Evolutionary conservation across 139 green algal species (phyloP).

Genomic region (Tetradesmus obliquus): DNA sequence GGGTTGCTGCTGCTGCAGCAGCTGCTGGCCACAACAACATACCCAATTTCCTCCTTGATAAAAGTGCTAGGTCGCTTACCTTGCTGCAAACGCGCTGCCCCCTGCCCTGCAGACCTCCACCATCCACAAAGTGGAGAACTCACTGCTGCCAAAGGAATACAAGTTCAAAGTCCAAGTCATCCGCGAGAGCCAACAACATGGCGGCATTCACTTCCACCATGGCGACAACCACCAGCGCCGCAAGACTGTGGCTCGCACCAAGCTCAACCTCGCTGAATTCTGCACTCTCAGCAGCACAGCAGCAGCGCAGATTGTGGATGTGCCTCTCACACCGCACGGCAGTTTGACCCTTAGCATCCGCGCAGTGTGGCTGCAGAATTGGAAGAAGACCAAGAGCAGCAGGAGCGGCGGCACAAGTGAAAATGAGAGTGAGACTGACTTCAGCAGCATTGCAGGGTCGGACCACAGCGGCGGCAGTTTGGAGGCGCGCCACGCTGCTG

Average conservation of each 20-base stretch:
- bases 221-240: slow-evolving; percentile 9
- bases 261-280: slow-evolving; percentile 61
- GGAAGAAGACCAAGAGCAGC: not conserved
- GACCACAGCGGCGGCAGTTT: not conserved
- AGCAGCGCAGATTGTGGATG: slow-evolving; percentile 49
- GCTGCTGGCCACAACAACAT: not conserved
- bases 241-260: slow-evolving; percentile 60
- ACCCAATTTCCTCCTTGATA: not conserved
- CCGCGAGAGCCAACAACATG: no score
- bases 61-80: not conserved
- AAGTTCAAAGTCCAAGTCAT: slow-evolving; percentile 59
- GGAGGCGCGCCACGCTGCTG: not conserved
- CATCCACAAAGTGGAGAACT: slow-evolving; percentile 53
- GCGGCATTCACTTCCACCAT: not conserved
- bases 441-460: not conserved
- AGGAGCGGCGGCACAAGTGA: not conserved
- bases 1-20: not conserved
- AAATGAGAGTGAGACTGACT: not conserved
- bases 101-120: slow-evolving; percentile 52
- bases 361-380: slow-evolving; percentile 39
- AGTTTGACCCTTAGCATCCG: slow-evolving; percentile 17
- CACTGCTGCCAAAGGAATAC: slow-evolving; percentile 59
- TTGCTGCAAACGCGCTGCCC: not conserved
- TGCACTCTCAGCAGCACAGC: slow-evolving; percentile 35
- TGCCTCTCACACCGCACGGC: slow-evolving; percentile 58